Percentiles rank a stretch among this genome's conserved stretches.
phyloP scores from a whole-genome alignment of 2,329 filamentous ascomycete genomes.

The Diaporthe destruens region DNA sequence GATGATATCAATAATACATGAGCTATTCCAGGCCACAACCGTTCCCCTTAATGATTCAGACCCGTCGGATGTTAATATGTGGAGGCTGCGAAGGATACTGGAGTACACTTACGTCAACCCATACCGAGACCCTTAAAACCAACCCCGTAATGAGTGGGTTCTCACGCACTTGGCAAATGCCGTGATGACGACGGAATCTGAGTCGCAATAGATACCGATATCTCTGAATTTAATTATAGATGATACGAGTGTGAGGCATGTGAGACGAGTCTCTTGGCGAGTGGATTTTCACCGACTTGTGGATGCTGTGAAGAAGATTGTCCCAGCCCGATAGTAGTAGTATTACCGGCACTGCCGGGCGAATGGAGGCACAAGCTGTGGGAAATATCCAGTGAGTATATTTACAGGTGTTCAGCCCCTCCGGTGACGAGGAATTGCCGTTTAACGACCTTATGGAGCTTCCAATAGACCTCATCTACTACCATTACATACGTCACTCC shows the following conservation, averaged over 20 bases:
- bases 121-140: background rate
- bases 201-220: background rate
- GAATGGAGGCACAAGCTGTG: background rate
- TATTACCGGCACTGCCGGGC: background rate
- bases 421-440: too few species aligned
- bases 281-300: background rate
- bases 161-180: background rate
- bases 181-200: background rate
- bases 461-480: background rate
- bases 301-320: background rate
- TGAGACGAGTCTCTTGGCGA: background rate
- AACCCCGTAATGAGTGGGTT: slow-evolving; percentile 6
- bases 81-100: background rate
- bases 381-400: background rate
- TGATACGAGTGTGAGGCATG: background rate
- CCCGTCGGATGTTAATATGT: background rate
- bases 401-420: background rate
- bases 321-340: background rate
- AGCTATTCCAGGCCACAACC: too few species aligned
- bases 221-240: background rate
- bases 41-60: background rate
- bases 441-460: too few species aligned
- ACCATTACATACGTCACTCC: background rate
- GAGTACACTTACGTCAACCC: background rate
- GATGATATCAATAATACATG: background rate